Evolutionary conservation across 805 yeast species (phyloP).

Genomic region (Kuraishia piskuri): DNA sequence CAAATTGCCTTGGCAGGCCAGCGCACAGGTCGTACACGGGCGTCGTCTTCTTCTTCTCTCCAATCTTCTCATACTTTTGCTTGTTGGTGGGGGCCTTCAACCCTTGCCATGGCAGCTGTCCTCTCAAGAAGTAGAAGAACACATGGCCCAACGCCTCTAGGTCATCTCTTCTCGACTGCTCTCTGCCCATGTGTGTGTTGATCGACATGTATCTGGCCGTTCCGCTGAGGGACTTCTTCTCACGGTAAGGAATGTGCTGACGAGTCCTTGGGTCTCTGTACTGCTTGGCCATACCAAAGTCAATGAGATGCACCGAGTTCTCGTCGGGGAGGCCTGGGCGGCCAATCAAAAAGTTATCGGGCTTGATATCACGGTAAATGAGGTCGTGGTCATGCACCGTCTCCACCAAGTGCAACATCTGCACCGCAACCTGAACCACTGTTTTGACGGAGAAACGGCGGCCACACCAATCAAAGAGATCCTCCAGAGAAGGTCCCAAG

Average conservation of each 20-base stretch:
- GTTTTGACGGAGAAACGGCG: slow-evolving; percentile 82
- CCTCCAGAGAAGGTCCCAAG: slow-evolving; percentile 93
- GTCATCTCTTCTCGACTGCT: slow-evolving; percentile 94
- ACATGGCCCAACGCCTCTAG: slow-evolving; percentile 96
- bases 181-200: slow-evolving; percentile 95
- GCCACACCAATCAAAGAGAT: slow-evolving; percentile 97
- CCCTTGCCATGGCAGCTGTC: slow-evolving; percentile 98
- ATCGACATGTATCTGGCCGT: slow-evolving; percentile 99
- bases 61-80: slow-evolving; percentile 95
- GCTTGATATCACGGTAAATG: slow-evolving; percentile 94
- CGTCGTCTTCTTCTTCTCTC: slow-evolving; percentile 90
- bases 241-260: slow-evolving; percentile 94
- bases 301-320: slow-evolving; percentile 81
- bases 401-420: slow-evolving; percentile 85
- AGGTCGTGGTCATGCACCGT: slow-evolving; percentile 83
- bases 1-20: slow-evolving; percentile 89
- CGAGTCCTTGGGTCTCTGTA: slow-evolving; percentile 95
- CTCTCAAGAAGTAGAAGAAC: slow-evolving; percentile 87
- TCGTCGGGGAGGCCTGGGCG: slow-evolving; percentile 79
- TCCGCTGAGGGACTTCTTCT: slow-evolving; percentile 90
- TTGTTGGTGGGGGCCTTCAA: slow-evolving; percentile 96
- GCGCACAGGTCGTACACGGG: slow-evolving; percentile 78
- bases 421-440: slow-evolving; percentile 88
- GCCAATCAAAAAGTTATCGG: slow-evolving; percentile 93
- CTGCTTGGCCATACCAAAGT: slow-evolving; percentile 98